These are phyloP conservation scores for Curvularia eragrostidis DNA, from an alignment of 2,329 filamentous ascomycete genomes.

Conservation along the genomic window DNA sequence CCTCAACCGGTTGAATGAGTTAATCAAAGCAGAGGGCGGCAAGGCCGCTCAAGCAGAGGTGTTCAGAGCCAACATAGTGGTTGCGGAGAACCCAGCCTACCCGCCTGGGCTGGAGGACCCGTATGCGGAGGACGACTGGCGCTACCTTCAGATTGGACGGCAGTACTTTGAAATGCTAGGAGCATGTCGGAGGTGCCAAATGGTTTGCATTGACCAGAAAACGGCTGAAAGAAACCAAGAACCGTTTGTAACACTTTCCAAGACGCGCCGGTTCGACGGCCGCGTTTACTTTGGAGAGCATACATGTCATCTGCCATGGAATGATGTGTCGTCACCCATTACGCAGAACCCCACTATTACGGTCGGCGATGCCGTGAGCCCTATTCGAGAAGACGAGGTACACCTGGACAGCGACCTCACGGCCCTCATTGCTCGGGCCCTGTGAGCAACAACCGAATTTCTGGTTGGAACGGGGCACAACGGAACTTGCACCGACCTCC, in stretches of 20 bases:
- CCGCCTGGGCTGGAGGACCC: constrained; percentile 60
- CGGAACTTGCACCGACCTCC: constrained; percentile 26
- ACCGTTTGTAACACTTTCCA: constrained; percentile 86
- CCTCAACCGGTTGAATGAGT: constrained; percentile 76
- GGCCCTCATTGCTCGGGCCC: constrained; percentile 35
- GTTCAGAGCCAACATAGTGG: constrained; percentile 88
- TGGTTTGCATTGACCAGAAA: constrained; percentile 92
- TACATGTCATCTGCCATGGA: constrained; percentile 53
- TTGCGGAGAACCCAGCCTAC: constrained; percentile 59
- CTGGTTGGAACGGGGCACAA: constrained; percentile 17
- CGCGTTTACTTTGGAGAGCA: constrained; percentile 92
- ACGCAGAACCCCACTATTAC: constrained; percentile 49
- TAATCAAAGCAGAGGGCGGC: constrained; percentile 69
- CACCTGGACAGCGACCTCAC: constrained; percentile 31
- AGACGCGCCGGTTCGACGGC: constrained; percentile 81
- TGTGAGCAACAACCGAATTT: constrained; percentile 4
- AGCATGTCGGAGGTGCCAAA: constrained; percentile 87
- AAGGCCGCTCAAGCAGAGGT: constrained; percentile 72
- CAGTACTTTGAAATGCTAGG: constrained; percentile 76
- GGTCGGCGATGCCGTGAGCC: constrained; percentile 46
- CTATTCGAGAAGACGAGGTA: constrained; percentile 42
- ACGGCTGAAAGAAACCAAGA: constrained; percentile 81
- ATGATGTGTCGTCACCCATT: constrained; percentile 27
- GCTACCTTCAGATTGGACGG: constrained; percentile 68
- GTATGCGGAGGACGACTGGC: constrained; percentile 85